phyloP scores from a whole-genome alignment of 352 stramenopile species.

The Pythium diclinum region DNA sequence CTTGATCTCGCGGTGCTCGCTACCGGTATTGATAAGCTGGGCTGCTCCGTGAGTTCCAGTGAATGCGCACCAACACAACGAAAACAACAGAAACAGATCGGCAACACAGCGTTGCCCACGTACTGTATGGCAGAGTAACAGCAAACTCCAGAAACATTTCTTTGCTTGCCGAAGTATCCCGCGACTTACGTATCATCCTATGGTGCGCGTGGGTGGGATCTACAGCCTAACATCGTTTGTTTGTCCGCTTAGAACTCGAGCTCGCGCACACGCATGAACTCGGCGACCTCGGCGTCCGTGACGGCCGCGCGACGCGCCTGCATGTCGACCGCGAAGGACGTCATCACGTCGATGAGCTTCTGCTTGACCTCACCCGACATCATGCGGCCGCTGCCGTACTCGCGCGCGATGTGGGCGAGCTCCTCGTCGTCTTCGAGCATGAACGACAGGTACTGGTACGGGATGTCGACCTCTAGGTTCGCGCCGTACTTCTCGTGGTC shows the following conservation, averaged over 20 bases:
- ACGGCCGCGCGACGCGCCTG: constrained; percentile 92
- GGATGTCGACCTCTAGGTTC: constrained; percentile 98
- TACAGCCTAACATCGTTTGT: neutral
- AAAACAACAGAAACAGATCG: neutral
- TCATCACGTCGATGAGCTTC: constrained; percentile 93
- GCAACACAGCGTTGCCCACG: neutral
- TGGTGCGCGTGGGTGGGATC: neutral
- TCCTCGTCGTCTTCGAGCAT: constrained; percentile 99
- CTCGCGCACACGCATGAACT: constrained; percentile 96
- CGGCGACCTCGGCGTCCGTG: constrained; percentile 93
- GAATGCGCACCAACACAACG: neutral
- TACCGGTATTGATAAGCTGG: neutral
- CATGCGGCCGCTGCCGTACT: constrained; percentile 95
- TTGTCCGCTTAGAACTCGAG: constrained; percentile 84
- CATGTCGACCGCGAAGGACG: constrained; percentile 92
- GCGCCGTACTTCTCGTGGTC: constrained; percentile 98
- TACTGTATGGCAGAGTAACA: constrained; percentile 6
- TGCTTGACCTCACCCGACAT: constrained; percentile 99
- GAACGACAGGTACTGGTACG: constrained; percentile 99
- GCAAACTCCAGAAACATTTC: neutral
- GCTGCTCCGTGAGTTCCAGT: neutral
- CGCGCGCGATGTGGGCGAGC: constrained; percentile 89
- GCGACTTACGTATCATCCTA: neutral
- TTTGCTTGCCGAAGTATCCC: neutral
- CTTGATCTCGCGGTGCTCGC: neutral